These are phyloP conservation scores for Citrus medica DNA, from an alignment of 345 rosid genomes.

Conservation along the genomic window DNA sequence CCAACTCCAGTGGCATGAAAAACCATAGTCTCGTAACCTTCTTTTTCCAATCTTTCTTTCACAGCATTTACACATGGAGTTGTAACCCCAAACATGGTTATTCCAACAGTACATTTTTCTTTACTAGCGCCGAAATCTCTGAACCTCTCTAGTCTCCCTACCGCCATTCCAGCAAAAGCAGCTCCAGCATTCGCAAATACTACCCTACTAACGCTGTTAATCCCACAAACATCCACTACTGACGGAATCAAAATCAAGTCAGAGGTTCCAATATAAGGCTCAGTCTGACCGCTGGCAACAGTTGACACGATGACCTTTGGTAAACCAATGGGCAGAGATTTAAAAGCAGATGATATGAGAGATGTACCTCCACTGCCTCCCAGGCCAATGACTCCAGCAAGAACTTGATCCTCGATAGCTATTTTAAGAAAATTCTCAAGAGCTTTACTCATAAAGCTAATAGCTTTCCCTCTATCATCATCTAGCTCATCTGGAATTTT, in stretches of 20 bases:
- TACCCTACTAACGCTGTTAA: slow-evolving; percentile 79
- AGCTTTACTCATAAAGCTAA: slow-evolving; percentile 61
- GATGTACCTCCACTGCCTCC: slow-evolving; percentile 96
- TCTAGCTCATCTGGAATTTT: slow-evolving; percentile 32
- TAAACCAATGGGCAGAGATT: slow-evolving; percentile 65
- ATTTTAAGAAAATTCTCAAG: slow-evolving; percentile 52
- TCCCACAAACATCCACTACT: slow-evolving; percentile 84
- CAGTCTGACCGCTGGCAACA: slow-evolving; percentile 86
- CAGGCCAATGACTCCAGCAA: slow-evolving; percentile 72
- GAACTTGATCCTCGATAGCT: slow-evolving; percentile 29
- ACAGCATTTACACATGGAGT: slow-evolving; percentile 79
- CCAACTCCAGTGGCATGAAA: slow-evolving; percentile 97
- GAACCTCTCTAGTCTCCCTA: slow-evolving; percentile 40
- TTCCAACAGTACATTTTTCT: slow-evolving; percentile 56
- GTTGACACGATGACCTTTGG: slow-evolving; percentile 89
- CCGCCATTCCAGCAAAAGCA: slow-evolving; percentile 92
- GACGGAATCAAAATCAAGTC: slow-evolving; percentile 83
- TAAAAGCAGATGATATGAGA: slow-evolving; percentile 66
- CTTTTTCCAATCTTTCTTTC: slow-evolving; percentile 50
- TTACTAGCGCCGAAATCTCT: slow-evolving; percentile 6
- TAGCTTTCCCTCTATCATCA: slow-evolving; percentile 70
- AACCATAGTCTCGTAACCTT: slow-evolving; percentile 83
- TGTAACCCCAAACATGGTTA: slow-evolving; percentile 96
- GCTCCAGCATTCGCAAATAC: slow-evolving; percentile 84
- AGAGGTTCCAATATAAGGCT: slow-evolving; percentile 75